Evolutionary conservation across 176 grass and related monocot species (phyloP), one percentile per base, ranked within the genome.

Genomic region (Carex myosuroides): DNA sequence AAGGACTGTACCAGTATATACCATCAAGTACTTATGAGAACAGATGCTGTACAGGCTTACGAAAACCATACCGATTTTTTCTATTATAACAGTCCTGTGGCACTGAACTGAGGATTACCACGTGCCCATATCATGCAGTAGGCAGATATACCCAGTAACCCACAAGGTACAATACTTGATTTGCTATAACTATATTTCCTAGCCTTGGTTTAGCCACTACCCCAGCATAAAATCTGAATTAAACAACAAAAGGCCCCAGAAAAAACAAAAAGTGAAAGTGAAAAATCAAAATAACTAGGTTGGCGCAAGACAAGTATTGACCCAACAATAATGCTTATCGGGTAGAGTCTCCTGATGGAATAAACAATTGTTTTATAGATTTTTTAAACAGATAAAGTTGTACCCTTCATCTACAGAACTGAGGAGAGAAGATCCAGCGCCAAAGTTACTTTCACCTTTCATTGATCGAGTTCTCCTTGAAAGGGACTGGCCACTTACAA

Each of bases 361-460:
- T 44, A 64, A 46, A 44, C 17, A 20, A 46, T 71, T n/a, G n/a
- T 46, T 20, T 44, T 20, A 71, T 71, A 46, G 39, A 21, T 46
- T 46, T 33, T 53, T 73, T 73, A 24, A 52, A 73, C 24, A 77
- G 52, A 78, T 78, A 78, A 32, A 24, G 48, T 4, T 91, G 72
- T 98, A 98, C 91, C 88, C 64, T 80, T 79, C 91, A 89, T 94
- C 92, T 89, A 95, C 52, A 84, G 91, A 98, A 85, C 75, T 88
- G 44, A 85, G 84, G 64, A 83, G 91, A 81, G 81, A 85, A 82
- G 86, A 86, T 82, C 92, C 91, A 83, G 91, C 89, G 35, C 89
- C 80, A 71, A 90, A 86, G 59, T 89, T 83, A 89, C 81, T 91
- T 58, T 93, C 89, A 80, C 83, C 88, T 92, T 90, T 98, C 69